phyloP scores from a whole-genome alignment of 805 yeast species.

The Candida boleticola region DNA sequence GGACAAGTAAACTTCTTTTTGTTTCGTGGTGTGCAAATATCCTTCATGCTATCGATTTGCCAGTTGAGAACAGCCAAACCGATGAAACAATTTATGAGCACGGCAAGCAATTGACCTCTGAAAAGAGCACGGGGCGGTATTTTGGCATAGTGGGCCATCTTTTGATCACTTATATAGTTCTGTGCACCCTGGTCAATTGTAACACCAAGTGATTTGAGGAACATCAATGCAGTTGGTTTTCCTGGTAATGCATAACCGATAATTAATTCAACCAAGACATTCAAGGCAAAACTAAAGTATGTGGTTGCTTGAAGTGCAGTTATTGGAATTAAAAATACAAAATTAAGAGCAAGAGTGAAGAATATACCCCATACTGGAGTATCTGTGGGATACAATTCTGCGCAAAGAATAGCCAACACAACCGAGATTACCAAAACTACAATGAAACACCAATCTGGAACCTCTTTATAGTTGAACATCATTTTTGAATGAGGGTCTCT shows the following conservation, averaged over 20 bases:
- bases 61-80: conserved; percentile 22
- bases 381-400: conserved; percentile 29
- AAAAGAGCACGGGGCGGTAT: conserved; percentile 41
- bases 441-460: conserved; percentile 33
- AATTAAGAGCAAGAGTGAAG: conserved; percentile 18
- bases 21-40: conserved; percentile 19
- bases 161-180: conserved; percentile 29
- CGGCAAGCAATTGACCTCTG: conserved; percentile 26
- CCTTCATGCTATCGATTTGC: conserved; percentile 14
- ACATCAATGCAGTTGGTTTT: conserved; percentile 20
- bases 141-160: conserved; percentile 36
- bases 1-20: conserved; percentile 24
- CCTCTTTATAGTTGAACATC: conserved; percentile 33
- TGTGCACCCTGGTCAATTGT: conserved; percentile 30
- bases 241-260: conserved; percentile 27
- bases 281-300: conserved; percentile 11
- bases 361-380: conserved; percentile 23
- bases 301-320: conserved; percentile 14
- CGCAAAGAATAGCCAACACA: conserved; percentile 30
- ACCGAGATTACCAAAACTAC: conserved; percentile 23
- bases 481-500: conserved; percentile 28
- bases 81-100: conserved; percentile 17
- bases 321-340: conserved; percentile 20
- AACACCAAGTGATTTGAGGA: conserved; percentile 22
- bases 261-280: conserved; percentile 18